Evolutionary conservation across 306 rosid species (phyloP), one percentile per base, ranked within the genome.

Genomic region (Vicia faba): DNA sequence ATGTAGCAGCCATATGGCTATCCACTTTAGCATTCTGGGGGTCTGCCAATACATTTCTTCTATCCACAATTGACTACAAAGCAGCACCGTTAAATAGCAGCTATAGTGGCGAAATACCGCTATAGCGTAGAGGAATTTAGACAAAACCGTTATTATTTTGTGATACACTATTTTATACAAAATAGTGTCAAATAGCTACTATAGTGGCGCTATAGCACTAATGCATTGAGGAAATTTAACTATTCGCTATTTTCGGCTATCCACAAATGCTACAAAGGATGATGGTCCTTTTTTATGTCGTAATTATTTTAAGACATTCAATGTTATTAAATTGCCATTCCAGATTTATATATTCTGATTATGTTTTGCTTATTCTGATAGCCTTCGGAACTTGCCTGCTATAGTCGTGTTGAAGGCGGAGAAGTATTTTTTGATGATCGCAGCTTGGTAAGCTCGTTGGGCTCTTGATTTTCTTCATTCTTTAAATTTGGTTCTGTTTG

Each of bases 331-430:
- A 12, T 74, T 60, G n/a, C 19, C 31, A 2, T 61, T 45, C 49
- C 51, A 15, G 6, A 66, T 61, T 23, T 23, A 5, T 18, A 38
- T 54, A 48, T 45, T 65, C 65, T 70, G 59, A 78, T 49, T 11
- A 7, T 13, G n/a, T 67, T 39, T 78, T 55, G 61, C 66, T 70
- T 44, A 69, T 68, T 77, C 46, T 75, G 65, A 69, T 56, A 90
- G 99, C 97, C 99, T 28, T 79, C 85, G 73, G 97, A 93, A 75
- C 58, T 93, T 82, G 97, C 83, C 19, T 85, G 89, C 82, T 93
- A 86, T 78, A 90, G 97, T 75, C 95, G 96, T 55, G 90, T 62
- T n/a, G 97, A 93, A 82, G 96, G 87, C 1, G 97, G 99, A 60
- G 86, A 86, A 58, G 96, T 93, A 54, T 72, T 29, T 80, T 93